Conservation (phyloP, 140 eudicot species). For the Ambrosia hybrid region DNA sequence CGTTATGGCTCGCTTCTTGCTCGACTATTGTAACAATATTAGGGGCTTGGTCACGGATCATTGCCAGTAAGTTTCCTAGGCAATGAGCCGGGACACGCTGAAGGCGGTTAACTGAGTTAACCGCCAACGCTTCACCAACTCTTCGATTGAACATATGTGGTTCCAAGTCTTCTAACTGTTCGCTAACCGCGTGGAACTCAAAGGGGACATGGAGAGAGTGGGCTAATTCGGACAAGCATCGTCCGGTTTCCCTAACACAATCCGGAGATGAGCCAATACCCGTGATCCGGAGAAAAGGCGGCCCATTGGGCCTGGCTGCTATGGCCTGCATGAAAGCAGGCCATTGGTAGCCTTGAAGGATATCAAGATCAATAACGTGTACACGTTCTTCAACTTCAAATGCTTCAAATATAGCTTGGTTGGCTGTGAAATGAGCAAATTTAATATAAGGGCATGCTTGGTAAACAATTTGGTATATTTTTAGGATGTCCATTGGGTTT, state of each 20-base stretch:
- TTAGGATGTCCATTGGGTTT: constrained; percentile 64
- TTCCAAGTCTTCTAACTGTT: constrained; percentile 55
- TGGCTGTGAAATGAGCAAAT: constrained; percentile 87
- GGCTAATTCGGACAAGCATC: constrained; percentile 64
- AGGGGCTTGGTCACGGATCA: constrained; percentile 84
- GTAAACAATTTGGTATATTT: constrained; percentile 73
- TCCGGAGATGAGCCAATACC: constrained; percentile 72
- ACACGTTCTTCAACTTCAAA: constrained; percentile 79
- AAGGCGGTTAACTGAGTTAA: constrained; percentile 72
- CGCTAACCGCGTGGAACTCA: constrained; percentile 73
- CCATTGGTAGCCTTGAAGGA: constrained; percentile 91
- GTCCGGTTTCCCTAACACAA: constrained; percentile 61
- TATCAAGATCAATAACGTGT: constrained; percentile 75
- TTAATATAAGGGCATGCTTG: constrained; percentile 88
- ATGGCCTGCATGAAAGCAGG: constrained; percentile 90
- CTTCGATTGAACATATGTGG: constrained; percentile 77
- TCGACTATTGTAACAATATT: constrained; percentile 73
- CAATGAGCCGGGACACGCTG: constrained; percentile 65
- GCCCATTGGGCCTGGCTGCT: constrained; percentile 73
- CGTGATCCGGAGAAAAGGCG: constrained; percentile 73
- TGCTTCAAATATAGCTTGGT: constrained; percentile 84
- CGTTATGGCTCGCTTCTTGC: constrained; percentile 87
- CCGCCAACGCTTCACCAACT: constrained; percentile 85
- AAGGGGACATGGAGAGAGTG: constrained; percentile 73
- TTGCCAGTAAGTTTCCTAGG: constrained; percentile 52